Base-by-base conservation (phyloP, 2,329 filamentous ascomycete genomes). In the Exophiala sideris region DNA sequence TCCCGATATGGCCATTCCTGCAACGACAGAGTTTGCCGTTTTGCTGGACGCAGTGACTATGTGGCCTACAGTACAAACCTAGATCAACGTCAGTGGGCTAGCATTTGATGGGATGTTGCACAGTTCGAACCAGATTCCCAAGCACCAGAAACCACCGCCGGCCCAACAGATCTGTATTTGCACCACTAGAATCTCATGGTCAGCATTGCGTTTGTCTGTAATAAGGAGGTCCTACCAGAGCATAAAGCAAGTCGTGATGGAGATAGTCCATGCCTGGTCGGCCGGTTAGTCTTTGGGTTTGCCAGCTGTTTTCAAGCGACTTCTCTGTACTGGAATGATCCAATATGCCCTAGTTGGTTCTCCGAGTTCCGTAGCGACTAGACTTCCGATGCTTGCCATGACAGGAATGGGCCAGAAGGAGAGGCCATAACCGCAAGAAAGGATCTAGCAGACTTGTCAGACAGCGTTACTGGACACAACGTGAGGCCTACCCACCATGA, bases 141-240 rank as follows among this genome's bases (percentile, higher is more conserved):
- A 68, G 62, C 1, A 75, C 67, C 39, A 77, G 64, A 59, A 77
- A 76, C 72, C 72, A 76, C 32, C 74, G 67, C 51, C 76, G 71
- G 11, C 76, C 75, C 16, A 78, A 70, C 10, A 78, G 65, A 62
- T 79, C 76, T 9, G 73, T 76, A 62, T 78, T 78, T 16, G 56
- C 48, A 12, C 56, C 56, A 33, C 52, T 55, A 32, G 5, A 4
- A 12, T 39, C 14, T 16, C 16, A 38, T 24, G 21, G 34, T 42
- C 5, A 45, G 14, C 3, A 32, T 1, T 36, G 14, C 2, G 18
- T 3, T 5, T 6, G 2, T 12, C 41, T 7, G 9, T 8, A 14
- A 14, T 16, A 10, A 18, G 39, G 29, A 1, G 5, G n/a, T 45
- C 47, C 5, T 50, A 50, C 52, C 48, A 52, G 16, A 57, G 16